Conservation (phyloP, 768 basidiomycete species). For the Leucogyrophana mollusca region DNA sequence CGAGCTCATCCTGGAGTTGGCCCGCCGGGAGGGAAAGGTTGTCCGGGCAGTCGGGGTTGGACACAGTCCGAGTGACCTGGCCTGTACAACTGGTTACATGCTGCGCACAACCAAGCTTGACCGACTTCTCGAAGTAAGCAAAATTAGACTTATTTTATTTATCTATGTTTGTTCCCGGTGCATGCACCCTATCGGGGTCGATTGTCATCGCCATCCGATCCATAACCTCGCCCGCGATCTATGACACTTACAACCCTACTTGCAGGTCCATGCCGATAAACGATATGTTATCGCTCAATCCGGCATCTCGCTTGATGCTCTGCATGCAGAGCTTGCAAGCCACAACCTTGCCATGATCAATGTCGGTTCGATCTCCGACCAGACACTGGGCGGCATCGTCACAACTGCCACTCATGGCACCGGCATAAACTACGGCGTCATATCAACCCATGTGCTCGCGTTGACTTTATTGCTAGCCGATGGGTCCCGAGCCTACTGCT, state of each 20-base stretch:
- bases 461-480: conserved; percentile 77
- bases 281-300: conserved; percentile 68
- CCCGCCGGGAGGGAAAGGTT: conserved; percentile 64
- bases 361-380: conserved; percentile 95
- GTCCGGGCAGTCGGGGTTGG: conserved; percentile 87
- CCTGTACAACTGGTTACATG: conserved; percentile 87
- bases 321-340: conserved; percentile 66
- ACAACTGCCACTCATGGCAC: conserved; percentile 96
- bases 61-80: conserved; percentile 91
- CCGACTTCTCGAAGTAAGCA: conserved; percentile 71
- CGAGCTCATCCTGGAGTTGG: conserved; percentile 75
- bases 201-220: conserved; percentile 3
- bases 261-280: conserved; percentile 70
- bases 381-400: conserved; percentile 89
- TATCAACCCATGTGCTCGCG: conserved; percentile 78
- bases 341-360: conserved; percentile 84
- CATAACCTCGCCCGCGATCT: conserved; percentile 4
- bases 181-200: conserved; percentile 1
- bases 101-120: conserved; percentile 74
- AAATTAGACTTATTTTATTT: conserved; percentile 18
- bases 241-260: conserved; percentile 3
- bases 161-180: conserved; percentile 9
- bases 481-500: conserved; percentile 67
- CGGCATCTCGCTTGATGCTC: conserved; percentile 73
- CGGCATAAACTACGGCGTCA: conserved; percentile 73